Evolutionary conservation across 768 basidiomycete genomes (phyloP), one percentile per base, ranked within the genome.

Genomic region (Leccinum sublutescens): DNA sequence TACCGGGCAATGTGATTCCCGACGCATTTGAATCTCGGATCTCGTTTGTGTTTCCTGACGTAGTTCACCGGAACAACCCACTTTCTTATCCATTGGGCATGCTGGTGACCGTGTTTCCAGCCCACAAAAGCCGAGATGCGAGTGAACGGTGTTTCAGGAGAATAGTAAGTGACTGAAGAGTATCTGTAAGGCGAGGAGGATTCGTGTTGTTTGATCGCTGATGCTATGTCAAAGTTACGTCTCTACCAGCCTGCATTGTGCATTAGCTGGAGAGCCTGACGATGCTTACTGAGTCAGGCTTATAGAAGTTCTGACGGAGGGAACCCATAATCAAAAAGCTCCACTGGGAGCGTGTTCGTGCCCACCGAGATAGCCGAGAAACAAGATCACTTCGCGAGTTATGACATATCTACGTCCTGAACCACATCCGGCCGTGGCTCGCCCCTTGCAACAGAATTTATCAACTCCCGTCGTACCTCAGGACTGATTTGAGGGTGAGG

Each of bases 401-500:
- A 85, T 60, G 77, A 75, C 88, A 89, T 89, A 52, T 79, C 77
- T 45, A 87, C 76, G 68, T 92, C 91, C 56, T 83, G 84, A 57
- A 84, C 81, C n/a, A 78, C 77, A 56, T 83, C 84, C 12, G 79
- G 76, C 64, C 88, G 79, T 27, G 90, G 85, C 33, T 92, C 94
- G 0, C 93, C 96, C 65, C 96, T 80, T 50, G 84, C 88, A 10
- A 95, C 92, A 3, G 90, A 91, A 68, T 86, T 92, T 52, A 95
- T 82, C 29, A 99, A 76, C 71, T 98, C 97, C 62, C 97, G 77
- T 68, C 97, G 82, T 56, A 98, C 87, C 76, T 99, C 97, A 0
- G 87, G 79, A 50, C 91, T 82, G 67, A 98, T 97, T 71, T 93
- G 88, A 7, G 87, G 80, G 70, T 99, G 97, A 8, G 88, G 85